A percentile compares a stretch with the other conserved stretches of the same genome.
Conservation (phyloP, 176 grass and related monocot species). For the Rhipidocladum racemiflorum region DNA sequence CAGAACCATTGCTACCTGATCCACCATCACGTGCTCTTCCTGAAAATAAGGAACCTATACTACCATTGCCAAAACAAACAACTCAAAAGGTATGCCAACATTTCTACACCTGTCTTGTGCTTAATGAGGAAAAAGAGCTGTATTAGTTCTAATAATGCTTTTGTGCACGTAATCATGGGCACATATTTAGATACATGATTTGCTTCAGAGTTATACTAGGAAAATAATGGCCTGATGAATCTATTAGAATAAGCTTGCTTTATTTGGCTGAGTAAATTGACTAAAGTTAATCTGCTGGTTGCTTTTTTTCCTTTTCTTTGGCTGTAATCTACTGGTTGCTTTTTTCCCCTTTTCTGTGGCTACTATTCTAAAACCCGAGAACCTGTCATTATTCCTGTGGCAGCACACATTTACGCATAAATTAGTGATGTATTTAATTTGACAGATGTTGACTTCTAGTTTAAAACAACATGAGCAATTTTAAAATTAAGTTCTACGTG, state of each 20-base stretch:
- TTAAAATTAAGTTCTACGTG: not conserved
- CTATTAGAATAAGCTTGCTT: not conserved
- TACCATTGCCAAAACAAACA: constrained; percentile 67
- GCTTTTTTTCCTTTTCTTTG: not conserved
- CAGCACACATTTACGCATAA: not conserved
- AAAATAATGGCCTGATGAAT: not conserved
- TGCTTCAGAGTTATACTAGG: not conserved
- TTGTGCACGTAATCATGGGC: not conserved
- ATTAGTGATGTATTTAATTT: not conserved
- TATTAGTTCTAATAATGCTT: not conserved
- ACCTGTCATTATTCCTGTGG: not conserved
- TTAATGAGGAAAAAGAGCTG: not conserved
- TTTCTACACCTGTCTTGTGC: not conserved
- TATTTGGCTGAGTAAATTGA: not conserved
- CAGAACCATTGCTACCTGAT: constrained; percentile 59
- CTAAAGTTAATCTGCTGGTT: not conserved
- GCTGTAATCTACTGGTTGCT: not conserved
- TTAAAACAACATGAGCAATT: not conserved
- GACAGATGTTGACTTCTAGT: not conserved
- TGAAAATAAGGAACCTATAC: constrained; percentile 68
- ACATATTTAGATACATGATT: not conserved
- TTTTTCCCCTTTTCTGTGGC: not conserved
- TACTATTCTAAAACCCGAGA: not conserved
- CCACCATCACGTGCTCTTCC: constrained; percentile 34
- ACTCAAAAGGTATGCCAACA: constrained; percentile 47